Evolutionary conservation across 2,329 filamentous ascomycete species (phyloP), one percentile per base, ranked within the genome.

Genomic region (Dactylonectria estremocensis): DNA sequence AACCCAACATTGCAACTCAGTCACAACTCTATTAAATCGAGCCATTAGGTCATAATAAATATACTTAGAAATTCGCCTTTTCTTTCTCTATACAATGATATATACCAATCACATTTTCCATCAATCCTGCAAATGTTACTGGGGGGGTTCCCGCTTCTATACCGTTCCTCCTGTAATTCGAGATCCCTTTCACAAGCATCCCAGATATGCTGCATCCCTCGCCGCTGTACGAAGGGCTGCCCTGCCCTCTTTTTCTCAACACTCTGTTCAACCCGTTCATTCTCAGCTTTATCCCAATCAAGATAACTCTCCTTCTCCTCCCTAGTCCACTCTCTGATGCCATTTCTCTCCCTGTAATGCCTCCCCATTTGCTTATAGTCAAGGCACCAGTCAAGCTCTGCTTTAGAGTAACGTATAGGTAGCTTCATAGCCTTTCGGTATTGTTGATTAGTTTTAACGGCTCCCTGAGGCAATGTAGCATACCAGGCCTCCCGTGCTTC

Each of bases 271-370:
- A 56, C 54, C 20, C 16, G 35, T 13, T 45, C 22, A 45, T 56
- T 56, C 54, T 56, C 20, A 43, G 20, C 9, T 18, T 45, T 56
- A 56, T 56, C 37, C 54, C 37, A 56, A 56, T 56, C 10, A 45
- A 56, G 54, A 56, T 56, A 56, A 56, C 54, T 56, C 9, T 45
- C 45, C 8, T 20, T 43, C 37, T 56, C 37, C 37, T 56, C 9
- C 22, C 16, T 11, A 10, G 35, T 40, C 35, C 35, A 40, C 11
- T 40, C 35, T 16, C 35, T 40, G 5, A 40, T 40, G 35, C 11
- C 11, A 40, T 40, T 40, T 40, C 35, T 16, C 35, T 11, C 35
- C 35, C 35, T 40, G 35, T 2, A 40, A 40, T 13, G 5, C 11
- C 35, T 40, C 35, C 35, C 35, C 5, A 40, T 40, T 40, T 40